Evolutionary conservation across 768 basidiomycete genomes (phyloP).

Genomic region (Phanerochaete sordida): DNA sequence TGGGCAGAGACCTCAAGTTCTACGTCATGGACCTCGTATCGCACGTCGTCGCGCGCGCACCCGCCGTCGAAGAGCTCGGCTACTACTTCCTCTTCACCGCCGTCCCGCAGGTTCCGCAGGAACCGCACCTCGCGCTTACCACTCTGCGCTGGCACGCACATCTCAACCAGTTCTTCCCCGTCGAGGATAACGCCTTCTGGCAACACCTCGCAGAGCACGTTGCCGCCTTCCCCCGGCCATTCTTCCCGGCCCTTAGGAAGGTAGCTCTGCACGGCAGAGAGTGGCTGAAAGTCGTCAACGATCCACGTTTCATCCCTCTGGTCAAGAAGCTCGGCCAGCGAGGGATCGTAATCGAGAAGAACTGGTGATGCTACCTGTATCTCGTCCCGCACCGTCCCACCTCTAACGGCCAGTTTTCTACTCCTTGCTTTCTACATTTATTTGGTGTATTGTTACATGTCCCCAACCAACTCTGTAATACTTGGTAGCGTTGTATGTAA

Average conservation of each 20-base stretch:
- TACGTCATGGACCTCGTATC: slow-evolving; percentile 45
- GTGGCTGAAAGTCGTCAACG: slow-evolving; percentile 39
- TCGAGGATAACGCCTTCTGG: slow-evolving; percentile 34
- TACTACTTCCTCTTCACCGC: slow-evolving; percentile 36
- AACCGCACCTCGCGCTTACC: slow-evolving; percentile 29
- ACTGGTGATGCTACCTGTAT: too few relatives aligned
- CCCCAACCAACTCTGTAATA: too few relatives aligned
- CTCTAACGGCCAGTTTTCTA: too few relatives aligned
- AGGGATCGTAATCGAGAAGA: slow-evolving; percentile 42
- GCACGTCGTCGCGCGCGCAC: slow-evolving; percentile 42
- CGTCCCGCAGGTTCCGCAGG: slow-evolving; percentile 2
- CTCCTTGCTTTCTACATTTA: too few relatives aligned
- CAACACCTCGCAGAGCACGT: slow-evolving; percentile 46
- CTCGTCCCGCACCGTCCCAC: too few relatives aligned
- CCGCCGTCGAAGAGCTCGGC: slow-evolving; percentile 47
- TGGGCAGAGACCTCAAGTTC: slow-evolving; percentile 57
- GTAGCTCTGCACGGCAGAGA: slow-evolving; percentile 48
- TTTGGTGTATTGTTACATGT: too few relatives aligned
- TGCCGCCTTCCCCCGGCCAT: slow-evolving; percentile 33
- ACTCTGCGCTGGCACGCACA: slow-evolving; percentile 51
- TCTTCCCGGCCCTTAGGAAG: slow-evolving; percentile 43
- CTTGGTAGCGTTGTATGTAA: too few relatives aligned
- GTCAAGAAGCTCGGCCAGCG: not conserved
- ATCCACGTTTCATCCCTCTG: slow-evolving; percentile 28
- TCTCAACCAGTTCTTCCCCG: slow-evolving; percentile 37